These are phyloP conservation scores for Aegilops sharonensis DNA, from an alignment of 176 grass and related monocot species.

Conservation along the genomic window DNA sequence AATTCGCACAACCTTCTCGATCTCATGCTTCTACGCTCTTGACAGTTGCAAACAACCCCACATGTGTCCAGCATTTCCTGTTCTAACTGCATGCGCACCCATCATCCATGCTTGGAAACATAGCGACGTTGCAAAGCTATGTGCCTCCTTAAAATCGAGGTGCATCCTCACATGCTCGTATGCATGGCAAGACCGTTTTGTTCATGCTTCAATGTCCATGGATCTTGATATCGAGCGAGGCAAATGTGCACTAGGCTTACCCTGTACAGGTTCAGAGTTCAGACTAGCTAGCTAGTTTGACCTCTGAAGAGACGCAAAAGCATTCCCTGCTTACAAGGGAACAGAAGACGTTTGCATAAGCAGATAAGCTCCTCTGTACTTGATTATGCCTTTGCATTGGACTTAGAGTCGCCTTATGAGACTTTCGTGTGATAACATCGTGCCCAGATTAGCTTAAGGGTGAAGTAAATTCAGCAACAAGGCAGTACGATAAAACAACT, in stretches of 20 bases:
- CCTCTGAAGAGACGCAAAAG: not conserved
- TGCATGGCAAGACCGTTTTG: conserved; percentile 5
- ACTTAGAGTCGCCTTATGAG: not conserved
- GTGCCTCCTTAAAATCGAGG: conserved; percentile 8
- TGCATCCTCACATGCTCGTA: conserved; percentile 28
- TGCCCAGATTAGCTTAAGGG: not conserved
- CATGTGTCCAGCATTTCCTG: conserved; percentile 31
- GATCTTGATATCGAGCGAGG: not conserved
- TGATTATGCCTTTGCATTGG: not conserved
- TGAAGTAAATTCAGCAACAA: not conserved
- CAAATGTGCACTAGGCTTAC: not conserved
- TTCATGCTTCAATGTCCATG: conserved; percentile 26
- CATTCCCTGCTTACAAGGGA: not conserved
- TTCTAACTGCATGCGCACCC: not conserved
- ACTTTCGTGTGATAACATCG: not conserved
- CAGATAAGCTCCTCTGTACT: not conserved
- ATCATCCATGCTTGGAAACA: not conserved
- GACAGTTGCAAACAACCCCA: conserved; percentile 19
- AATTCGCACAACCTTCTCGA: not conserved
- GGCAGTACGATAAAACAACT: not conserved
- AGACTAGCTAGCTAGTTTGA: not conserved
- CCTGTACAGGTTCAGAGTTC: not conserved
- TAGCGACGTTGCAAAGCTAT: not conserved
- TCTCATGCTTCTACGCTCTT: not conserved
- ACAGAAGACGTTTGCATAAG: not conserved